Evolutionary conservation across 2,329 filamentous ascomycete genomes (phyloP), one percentile per base, ranked within the genome.

Genomic region (Chaetomiaceae sp.): DNA sequence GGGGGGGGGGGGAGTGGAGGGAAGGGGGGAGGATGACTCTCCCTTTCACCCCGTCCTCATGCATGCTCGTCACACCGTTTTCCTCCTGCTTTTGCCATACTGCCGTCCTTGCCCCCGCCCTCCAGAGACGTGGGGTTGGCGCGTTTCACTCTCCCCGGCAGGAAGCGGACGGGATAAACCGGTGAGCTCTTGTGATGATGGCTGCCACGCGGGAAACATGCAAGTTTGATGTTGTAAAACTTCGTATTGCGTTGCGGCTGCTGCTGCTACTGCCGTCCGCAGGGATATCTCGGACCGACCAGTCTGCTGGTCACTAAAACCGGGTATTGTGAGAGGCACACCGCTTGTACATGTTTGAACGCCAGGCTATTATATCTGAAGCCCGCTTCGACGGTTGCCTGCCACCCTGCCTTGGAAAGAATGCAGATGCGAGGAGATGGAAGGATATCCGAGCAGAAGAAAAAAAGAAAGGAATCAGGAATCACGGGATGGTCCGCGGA

Each of bases 11-110:
- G n/a, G n/a, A n/a, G n/a, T n/a, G n/a, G n/a, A n/a, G n/a, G n/a
- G n/a, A n/a, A n/a, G n/a, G n/a, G 17, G 44, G 27, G 38, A n/a
- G 20, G 14, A 33, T 37, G 8, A 17, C 33, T 42, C 48, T 48
- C 12, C 23, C 12, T 14, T 25, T 16, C 48, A 34, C 21, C 5
- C 30, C 55, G 53, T 41, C 27, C 41, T 51, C 43, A 53, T 59
- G 52, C 54, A 58, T 40, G 21, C 31, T 53, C 44, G 44, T 52
- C 51, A 53, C 54, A 54, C 25, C n/a, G n/a, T n/a, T n/a, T 27
- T 27, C 42, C 12, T 47, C 40, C 44, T 50, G 39, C 41, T 33
- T 10, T 17, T 33, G 37, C 37, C 34, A 42, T 35, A 38, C 38
- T 17, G 45, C 43, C 31, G 17, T 23, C 17, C 7, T 13, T 27